A percentile compares a stretch with the other conserved stretches of the same genome.
Conservation (phyloP, 805 yeast species). For the Candida rishiriensis region DNA sequence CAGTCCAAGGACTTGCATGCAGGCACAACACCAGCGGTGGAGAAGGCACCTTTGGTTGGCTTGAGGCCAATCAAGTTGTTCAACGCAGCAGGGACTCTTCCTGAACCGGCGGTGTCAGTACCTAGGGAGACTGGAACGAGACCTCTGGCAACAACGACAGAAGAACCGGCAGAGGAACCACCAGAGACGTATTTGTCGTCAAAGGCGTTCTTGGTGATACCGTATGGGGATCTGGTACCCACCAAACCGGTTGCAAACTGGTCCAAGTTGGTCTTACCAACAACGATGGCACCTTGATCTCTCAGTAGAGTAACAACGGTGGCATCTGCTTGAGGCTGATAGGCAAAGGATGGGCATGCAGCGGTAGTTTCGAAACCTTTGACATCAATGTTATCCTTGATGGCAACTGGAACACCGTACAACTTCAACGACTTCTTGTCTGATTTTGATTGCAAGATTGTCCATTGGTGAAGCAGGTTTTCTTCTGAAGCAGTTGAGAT, state of each 20-base stretch:
- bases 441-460: constrained; percentile 57
- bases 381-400: constrained; percentile 93
- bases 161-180: constrained; percentile 96
- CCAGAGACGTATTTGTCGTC: constrained; percentile 79
- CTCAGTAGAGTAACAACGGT: constrained; percentile 69
- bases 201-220: constrained; percentile 79
- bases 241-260: constrained; percentile 98
- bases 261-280: constrained; percentile 93
- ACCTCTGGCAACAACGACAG: constrained; percentile 85
- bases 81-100: constrained; percentile 94
- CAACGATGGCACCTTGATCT: constrained; percentile 85
- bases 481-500: constrained; percentile 67
- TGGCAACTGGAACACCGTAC: constrained; percentile 93
- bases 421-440: constrained; percentile 56
- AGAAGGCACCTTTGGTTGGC: constrained; percentile 86
- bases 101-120: constrained; percentile 98
- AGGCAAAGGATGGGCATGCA: constrained; percentile 85
- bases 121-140: constrained; percentile 86
- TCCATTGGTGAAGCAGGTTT: constrained; percentile 74
- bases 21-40: constrained; percentile 91
- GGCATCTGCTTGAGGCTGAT: constrained; percentile 67
- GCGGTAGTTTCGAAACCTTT: constrained; percentile 83
- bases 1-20: constrained; percentile 95
- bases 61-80: constrained; percentile 90
- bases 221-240: constrained; percentile 94